phyloP scores from a whole-genome alignment of 2,329 filamentous ascomycete species.

The Fusarium aywerte region DNA sequence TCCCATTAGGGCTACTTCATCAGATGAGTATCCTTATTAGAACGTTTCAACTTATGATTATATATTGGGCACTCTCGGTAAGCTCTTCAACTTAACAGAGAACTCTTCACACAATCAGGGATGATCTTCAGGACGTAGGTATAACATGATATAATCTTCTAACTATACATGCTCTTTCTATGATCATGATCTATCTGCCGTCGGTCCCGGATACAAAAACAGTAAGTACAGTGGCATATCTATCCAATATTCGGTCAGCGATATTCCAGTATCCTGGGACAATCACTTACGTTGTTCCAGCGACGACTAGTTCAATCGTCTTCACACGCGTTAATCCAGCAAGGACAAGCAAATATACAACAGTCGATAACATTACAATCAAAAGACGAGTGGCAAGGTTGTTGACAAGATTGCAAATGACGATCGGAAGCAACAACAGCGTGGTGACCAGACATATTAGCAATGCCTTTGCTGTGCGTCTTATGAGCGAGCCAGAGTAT shows the following conservation, averaged over 20 bases:
- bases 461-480: not conserved
- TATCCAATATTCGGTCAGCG: fast-evolving
- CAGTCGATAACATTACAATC: conserved; percentile 4
- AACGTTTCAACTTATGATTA: too few relatives aligned
- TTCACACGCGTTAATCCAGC: not conserved
- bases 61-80: too few relatives aligned
- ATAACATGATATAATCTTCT: too few relatives aligned
- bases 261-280: fast-evolving
- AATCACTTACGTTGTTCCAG: conserved; percentile 1
- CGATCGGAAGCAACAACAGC: not conserved
- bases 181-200: not conserved
- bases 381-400: not conserved
- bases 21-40: too few relatives aligned
- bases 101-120: too few relatives aligned
- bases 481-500: not conserved
- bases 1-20: too few relatives aligned
- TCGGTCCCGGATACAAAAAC: conserved; percentile 2
- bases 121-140: too few relatives aligned
- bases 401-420: conserved; percentile 3
- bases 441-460: not conserved
- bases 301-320: not conserved
- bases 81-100: too few relatives aligned
- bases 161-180: too few relatives aligned
- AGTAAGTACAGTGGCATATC: conserved; percentile 10
- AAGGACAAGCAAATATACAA: not conserved